Evolutionary conservation across 257 asterid species (phyloP).

Genomic region (Solanum medicagineum): DNA sequence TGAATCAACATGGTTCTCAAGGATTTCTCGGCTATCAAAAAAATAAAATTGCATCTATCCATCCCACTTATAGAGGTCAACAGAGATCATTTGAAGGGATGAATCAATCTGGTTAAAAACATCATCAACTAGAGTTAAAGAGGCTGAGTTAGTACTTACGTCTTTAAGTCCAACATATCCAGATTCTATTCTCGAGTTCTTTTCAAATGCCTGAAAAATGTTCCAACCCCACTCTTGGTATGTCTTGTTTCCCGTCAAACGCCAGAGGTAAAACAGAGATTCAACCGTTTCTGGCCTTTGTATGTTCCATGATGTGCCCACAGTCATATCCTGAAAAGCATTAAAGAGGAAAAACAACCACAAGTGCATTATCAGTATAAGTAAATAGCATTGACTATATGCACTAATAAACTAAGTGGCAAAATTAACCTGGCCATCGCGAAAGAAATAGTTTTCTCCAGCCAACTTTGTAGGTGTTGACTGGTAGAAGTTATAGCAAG

Average conservation of each 20-base stretch:
- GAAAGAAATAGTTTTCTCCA: slow-evolving; percentile 87
- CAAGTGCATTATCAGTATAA: neutral
- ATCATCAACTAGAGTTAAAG: neutral
- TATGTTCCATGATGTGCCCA: slow-evolving; percentile 99
- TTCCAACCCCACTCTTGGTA: slow-evolving; percentile 99
- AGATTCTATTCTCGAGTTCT: slow-evolving; percentile 72
- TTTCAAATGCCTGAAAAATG: slow-evolving; percentile 94
- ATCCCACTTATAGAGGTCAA: neutral
- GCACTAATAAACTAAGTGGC: neutral
- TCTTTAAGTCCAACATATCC: slow-evolving; percentile 97
- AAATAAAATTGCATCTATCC: neutral
- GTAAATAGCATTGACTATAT: neutral
- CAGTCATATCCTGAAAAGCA: slow-evolving; percentile 72
- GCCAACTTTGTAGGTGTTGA: slow-evolving; percentile 96
- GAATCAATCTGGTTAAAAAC: neutral
- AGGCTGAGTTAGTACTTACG: slow-evolving; percentile 32
- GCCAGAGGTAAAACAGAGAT: slow-evolving; percentile 95
- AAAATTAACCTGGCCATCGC: slow-evolving; percentile 55
- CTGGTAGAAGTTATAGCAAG: slow-evolving; percentile 96
- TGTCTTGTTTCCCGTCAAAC: slow-evolving; percentile 92
- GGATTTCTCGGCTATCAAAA: neutral
- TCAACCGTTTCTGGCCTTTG: slow-evolving; percentile 98
- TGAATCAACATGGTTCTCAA: neutral
- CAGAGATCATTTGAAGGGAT: neutral
- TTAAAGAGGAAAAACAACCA: neutral